Evolutionary conservation across 2,329 filamentous ascomycete genomes (phyloP).

Genomic region (Cladophialophora chaetospira): DNA sequence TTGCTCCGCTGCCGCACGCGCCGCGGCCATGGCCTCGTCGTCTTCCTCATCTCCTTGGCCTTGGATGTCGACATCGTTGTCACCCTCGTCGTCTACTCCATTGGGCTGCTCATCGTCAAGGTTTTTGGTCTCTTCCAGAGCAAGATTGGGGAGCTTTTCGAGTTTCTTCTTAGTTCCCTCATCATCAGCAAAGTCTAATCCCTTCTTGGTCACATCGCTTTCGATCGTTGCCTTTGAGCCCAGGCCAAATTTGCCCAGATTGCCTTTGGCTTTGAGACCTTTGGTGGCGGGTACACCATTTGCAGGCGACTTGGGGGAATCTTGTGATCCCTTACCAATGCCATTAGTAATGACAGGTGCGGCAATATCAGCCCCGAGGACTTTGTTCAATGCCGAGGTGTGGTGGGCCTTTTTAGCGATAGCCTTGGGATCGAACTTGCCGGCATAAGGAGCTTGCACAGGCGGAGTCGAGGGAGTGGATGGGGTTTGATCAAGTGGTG

Average conservation of each 20-base stretch:
- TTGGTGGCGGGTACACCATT: slow-evolving; percentile 36
- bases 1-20: slow-evolving; percentile 80
- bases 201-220: slow-evolving; percentile 71
- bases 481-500: slow-evolving; percentile 38
- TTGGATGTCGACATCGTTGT: slow-evolving; percentile 72
- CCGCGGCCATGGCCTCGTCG: slow-evolving; percentile 79
- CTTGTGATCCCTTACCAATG: slow-evolving; percentile 44
- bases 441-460: slow-evolving; percentile 67
- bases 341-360: slow-evolving; percentile 48
- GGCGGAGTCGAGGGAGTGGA: slow-evolving; percentile 52
- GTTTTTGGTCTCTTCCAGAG: slow-evolving; percentile 52
- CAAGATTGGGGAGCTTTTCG: slow-evolving; percentile 80
- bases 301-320: slow-evolving; percentile 42
- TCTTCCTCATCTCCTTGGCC: slow-evolving; percentile 86
- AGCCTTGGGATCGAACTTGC: slow-evolving; percentile 84
- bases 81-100: slow-evolving; percentile 62
- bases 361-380: slow-evolving; percentile 57
- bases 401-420: slow-evolving; percentile 77
- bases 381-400: slow-evolving; percentile 51
- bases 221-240: slow-evolving; percentile 67
- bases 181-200: slow-evolving; percentile 84
- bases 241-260: slow-evolving; percentile 83
- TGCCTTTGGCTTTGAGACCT: slow-evolving; percentile 66
- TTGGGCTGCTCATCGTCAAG: slow-evolving; percentile 63
- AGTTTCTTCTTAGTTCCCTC: slow-evolving; percentile 84